Base-by-base conservation (phyloP, 257 asterid genomes). In the Lantana camara region DNA sequence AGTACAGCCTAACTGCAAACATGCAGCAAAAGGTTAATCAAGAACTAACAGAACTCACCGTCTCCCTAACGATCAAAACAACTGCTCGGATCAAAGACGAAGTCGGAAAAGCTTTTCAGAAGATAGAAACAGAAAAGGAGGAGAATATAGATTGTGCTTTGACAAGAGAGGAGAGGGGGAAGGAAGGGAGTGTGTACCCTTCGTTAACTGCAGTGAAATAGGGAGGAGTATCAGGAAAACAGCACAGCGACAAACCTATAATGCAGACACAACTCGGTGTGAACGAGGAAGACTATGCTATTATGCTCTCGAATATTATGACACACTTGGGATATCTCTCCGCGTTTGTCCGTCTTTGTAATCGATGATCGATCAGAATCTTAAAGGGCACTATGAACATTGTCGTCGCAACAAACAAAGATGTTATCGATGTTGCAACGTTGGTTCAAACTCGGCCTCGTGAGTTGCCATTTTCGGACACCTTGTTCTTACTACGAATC, bases 371-470 rank as follows among this genome's bases (percentile, higher is more conserved):
- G 55, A 38, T 67, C 35, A 35, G 48, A 47, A 50, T 54, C 32
- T 5, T 1, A 57, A 47, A 15, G 22, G 57, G 6, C 5, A 9
- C 67, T 67, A 57, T 13, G 61, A 23, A 51, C 49, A n/a, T 11
- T 24, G n/a, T 64, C 21, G 13, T 44, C 15, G 21, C 4, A 62
- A 48, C 10, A n/a, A 53, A 35, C 22, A n/a, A 11, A 47, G 70
- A 21, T 40, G 24, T 5, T 19, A 37, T 1, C 16, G 16, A 17
- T 8, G 45, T 32, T 22, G 3, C 68, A 5, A 61, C 65, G 79
- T 65, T 66, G 8, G 79, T 42, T 54, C 57, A 77, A 65, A 77
- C 73, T 66, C 77, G 79, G 6, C 23, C 3, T 27, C 59, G 70
- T n/a, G 21, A 9, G 14, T 21, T 1, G 32, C 16, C 19, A 24